Evolutionary conservation across 805 yeast species (phyloP).

Genomic region (Candida nonsorbophila): DNA sequence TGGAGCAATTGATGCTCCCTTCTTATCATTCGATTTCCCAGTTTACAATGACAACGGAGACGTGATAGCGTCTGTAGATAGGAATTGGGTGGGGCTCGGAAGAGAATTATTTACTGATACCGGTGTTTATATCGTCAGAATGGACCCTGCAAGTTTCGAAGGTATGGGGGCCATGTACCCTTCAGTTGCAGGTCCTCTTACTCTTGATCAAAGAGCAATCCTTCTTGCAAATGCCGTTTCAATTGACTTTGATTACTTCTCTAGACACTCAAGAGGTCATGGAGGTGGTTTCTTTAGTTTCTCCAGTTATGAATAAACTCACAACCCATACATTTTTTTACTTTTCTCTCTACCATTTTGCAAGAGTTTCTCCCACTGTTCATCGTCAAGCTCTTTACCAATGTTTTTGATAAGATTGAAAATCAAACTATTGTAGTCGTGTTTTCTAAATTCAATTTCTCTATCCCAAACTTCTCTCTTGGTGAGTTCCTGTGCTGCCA

Average conservation of each 20-base stretch:
- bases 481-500: slow-evolving; percentile 31
- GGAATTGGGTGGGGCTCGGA: slow-evolving; percentile 94
- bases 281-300: slow-evolving; percentile 40
- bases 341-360: slow-evolving; percentile 17
- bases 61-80: slow-evolving; percentile 71
- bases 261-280: slow-evolving; percentile 72
- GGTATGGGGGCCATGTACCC: slow-evolving; percentile 53
- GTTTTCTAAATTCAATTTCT: slow-evolving; percentile 51
- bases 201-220: slow-evolving; percentile 80
- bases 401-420: slow-evolving; percentile 41
- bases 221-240: slow-evolving; percentile 84
- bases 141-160: slow-evolving; percentile 68
- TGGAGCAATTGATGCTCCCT: slow-evolving; percentile 84
- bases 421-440: slow-evolving; percentile 49
- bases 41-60: slow-evolving; percentile 53
- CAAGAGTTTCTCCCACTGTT: slow-evolving; percentile 31
- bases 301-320: slow-evolving; percentile 12
- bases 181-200: slow-evolving; percentile 47
- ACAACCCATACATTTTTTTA: slow-evolving; percentile 1
- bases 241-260: slow-evolving; percentile 93
- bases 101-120: slow-evolving; percentile 92
- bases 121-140: slow-evolving; percentile 82
- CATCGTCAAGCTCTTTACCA: slow-evolving; percentile 26
- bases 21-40: slow-evolving; percentile 82
- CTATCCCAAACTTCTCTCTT: slow-evolving; percentile 49